Evolutionary conservation across 768 basidiomycete species (phyloP).

Genomic region (Termitomyces sp.): DNA sequence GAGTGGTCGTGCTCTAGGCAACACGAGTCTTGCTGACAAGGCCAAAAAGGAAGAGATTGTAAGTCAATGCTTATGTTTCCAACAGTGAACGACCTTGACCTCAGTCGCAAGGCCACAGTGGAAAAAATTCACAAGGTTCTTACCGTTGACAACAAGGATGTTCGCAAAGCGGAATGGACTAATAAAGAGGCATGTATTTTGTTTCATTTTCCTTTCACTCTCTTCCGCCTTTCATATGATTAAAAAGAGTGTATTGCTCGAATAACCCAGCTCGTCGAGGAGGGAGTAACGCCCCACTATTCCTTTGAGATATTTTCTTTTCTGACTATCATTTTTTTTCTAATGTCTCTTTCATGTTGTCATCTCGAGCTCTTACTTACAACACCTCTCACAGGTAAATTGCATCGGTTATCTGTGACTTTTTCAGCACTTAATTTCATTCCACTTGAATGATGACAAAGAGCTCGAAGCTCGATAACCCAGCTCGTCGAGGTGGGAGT

Average conservation of each 20-base stretch:
- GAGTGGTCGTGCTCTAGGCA: constrained; percentile 64
- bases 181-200: constrained; percentile 83
- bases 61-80: constrained; percentile 17
- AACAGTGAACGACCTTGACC: not conserved
- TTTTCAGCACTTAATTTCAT: not conserved
- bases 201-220: not conserved
- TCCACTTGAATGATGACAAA: constrained; percentile 53
- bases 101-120: constrained; percentile 57
- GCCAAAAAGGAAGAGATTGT: constrained; percentile 96
- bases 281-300: constrained; percentile 84
- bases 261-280: constrained; percentile 95
- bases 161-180: constrained; percentile 89
- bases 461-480: constrained; percentile 77
- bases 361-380: constrained; percentile 14
- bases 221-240: constrained; percentile 25
- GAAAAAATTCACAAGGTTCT: constrained; percentile 82
- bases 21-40: constrained; percentile 80
- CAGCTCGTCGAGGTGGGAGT: constrained; percentile 88
- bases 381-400: constrained; percentile 8
- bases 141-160: constrained; percentile 78
- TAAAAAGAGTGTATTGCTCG: constrained; percentile 81
- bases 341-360: not conserved
- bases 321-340: constrained; percentile 26
- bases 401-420: not conserved
- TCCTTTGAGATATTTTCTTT: constrained; percentile 55